Base-by-base conservation (phyloP, 2,329 filamentous ascomycete genomes). In the Cordyceps farinosa region DNA sequence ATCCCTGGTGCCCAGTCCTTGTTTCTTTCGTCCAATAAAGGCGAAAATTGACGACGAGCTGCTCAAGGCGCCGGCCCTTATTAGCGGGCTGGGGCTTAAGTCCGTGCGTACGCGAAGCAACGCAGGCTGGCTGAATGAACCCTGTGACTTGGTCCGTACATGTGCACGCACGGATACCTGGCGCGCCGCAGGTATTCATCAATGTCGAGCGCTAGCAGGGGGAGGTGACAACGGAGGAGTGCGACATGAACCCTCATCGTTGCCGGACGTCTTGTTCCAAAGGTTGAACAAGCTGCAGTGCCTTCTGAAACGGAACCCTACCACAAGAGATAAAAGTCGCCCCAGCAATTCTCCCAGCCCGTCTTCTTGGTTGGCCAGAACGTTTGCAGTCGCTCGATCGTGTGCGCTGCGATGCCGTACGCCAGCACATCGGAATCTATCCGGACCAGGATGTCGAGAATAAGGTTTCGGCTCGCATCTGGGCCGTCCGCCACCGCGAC, bases 271-370 rank as follows among this genome's bases (percentile, higher is more conserved):
- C 45, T 6, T 22, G 29, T 42, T 17, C 22, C 22, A 30, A 36
- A 36, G 27, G 15, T 34, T 4, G n/a, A 11, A 15, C 10, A 13
- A 22, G 13, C 13, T n/a, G 8, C 32, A 42, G 34, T 51, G 17
- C 7, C 9, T 50, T 8, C 27, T 7, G 22, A 30, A 29, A 22
- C 29, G 9, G 30, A 11, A 3, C 29, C 5, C 11, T 54, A 62
- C 42, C 52, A 62, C 8, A 56, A 36, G 3, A 62, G 60, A 13
- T 62, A 62, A n/a, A 62, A 62, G 30, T 55, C 42, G 42, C 29
- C 38, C 60, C 60, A 62, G 36, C 60, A 62, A n/a, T 62, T 34
- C 9, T 62, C 60, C 60, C 60, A 62, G 42, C 52, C 52, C 13
- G 52, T 55, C 36, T 56, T 55, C 27, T 50, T 50, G 6, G 51